Evolutionary conservation across 495 filamentous ascomycete species (phyloP).

Genomic region (Xylaria intraflava): DNA sequence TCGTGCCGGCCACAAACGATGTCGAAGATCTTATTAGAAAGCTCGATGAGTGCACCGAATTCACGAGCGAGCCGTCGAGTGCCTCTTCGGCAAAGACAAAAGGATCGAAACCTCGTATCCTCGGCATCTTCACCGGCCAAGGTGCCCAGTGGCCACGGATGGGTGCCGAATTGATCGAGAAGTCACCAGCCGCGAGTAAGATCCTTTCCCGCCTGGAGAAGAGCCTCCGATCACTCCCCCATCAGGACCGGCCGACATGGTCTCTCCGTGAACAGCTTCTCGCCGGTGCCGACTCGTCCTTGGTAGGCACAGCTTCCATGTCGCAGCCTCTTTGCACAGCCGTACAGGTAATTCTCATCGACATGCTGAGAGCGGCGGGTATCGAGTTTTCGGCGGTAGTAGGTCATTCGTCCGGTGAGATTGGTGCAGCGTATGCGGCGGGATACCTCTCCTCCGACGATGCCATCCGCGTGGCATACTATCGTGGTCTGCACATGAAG

Average conservation of each 20-base stretch:
- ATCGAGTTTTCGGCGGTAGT: constrained; percentile 41
- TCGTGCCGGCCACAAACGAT: background rate
- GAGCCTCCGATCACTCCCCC: constrained; percentile 6
- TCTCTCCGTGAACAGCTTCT: constrained; percentile 17
- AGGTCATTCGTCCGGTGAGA: constrained; percentile 59
- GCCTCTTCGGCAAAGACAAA: no score
- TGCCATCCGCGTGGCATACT: constrained; percentile 29
- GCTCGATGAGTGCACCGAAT: background rate
- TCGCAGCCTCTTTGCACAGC: constrained; percentile 47
- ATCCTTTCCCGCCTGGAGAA: constrained; percentile 2
- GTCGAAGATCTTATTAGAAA: background rate
- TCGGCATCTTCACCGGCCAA: constrained; percentile 23
- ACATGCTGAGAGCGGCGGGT: constrained; percentile 37
- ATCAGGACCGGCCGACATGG: constrained; percentile 16
- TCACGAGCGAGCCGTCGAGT: background rate
- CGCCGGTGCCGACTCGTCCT: constrained; percentile 9
- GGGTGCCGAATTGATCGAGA: constrained; percentile 11
- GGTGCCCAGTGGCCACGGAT: constrained; percentile 21
- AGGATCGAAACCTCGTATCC: background rate
- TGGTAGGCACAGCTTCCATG: constrained; percentile 17
- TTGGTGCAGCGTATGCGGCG: constrained; percentile 43
- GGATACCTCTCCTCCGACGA: constrained; percentile 24
- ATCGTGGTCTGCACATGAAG: constrained; percentile 35
- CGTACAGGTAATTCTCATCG: constrained; percentile 43
- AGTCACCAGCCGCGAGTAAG: background rate